These are phyloP conservation scores for Sarocladiaceae sp. DNA, from an alignment of 2,329 filamentous ascomycete genomes.

Conservation along the genomic window DNA sequence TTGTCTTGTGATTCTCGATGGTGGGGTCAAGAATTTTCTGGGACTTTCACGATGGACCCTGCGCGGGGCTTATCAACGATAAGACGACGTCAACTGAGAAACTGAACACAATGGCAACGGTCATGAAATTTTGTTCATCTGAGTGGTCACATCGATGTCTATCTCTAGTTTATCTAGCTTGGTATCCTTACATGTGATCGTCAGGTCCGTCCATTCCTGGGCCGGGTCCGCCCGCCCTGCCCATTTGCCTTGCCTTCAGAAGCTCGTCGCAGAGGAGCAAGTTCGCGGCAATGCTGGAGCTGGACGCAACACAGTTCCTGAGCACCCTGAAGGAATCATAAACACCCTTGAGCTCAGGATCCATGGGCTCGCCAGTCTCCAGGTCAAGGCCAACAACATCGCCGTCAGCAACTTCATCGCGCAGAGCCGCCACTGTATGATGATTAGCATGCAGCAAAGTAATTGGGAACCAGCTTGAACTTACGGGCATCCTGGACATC, in stretches of 20 bases:
- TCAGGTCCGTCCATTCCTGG: slow-evolving; percentile 61
- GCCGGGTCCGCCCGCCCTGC: slow-evolving; percentile 56
- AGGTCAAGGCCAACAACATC: slow-evolving; percentile 85
- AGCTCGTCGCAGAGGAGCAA: slow-evolving; percentile 93
- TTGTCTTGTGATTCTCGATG: slow-evolving; percentile 19
- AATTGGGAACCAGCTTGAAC: slow-evolving; percentile 30
- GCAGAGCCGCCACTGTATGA: slow-evolving; percentile 69
- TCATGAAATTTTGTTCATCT: slow-evolving; percentile 18
- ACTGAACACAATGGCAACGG: neutral
- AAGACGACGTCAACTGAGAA: neutral
- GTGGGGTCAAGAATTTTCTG: slow-evolving; percentile 39
- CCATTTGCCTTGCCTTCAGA: slow-evolving; percentile 97
- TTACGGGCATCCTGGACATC: slow-evolving; percentile 93
- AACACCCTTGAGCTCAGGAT: slow-evolving; percentile 85
- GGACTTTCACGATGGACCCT: slow-evolving; percentile 12
- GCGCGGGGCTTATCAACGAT: slow-evolving; percentile 21
- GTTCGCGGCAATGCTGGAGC: slow-evolving; percentile 92
- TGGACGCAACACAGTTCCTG: slow-evolving; percentile 89
- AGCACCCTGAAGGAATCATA: slow-evolving; percentile 96
- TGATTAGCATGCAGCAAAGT: slow-evolving; percentile 15
- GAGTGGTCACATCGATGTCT: slow-evolving; percentile 25
- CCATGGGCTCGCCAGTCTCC: slow-evolving; percentile 86
- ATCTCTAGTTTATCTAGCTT: slow-evolving; percentile 32
- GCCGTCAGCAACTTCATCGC: slow-evolving; percentile 81
- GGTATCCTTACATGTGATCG: slow-evolving; percentile 43